Percentiles rank a stretch among this genome's conserved stretches.
Conservation (phyloP, 2,329 filamentous ascomycete genomes). For the Escovopsis weberi region DNA sequence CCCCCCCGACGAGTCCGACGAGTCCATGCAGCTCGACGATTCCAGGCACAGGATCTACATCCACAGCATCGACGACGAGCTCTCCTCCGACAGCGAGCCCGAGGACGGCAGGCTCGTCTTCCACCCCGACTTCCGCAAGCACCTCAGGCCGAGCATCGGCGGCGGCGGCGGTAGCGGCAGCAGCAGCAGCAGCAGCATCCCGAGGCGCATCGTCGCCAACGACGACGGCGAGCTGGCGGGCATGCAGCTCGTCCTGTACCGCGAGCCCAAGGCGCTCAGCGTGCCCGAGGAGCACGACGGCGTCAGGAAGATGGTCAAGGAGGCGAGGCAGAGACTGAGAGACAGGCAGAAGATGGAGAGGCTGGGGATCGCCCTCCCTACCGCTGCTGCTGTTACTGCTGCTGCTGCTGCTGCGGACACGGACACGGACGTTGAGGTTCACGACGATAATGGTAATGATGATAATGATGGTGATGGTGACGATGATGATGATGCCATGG, state of each 20-base stretch:
- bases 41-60: constrained; percentile 82
- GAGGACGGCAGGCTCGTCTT: constrained; percentile 55
- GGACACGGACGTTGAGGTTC: constrained; percentile 45
- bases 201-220: constrained; percentile 48
- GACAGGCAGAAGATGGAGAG: constrained; percentile 37
- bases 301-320: constrained; percentile 71
- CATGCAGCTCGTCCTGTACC: constrained; percentile 73
- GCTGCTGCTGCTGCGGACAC: constrained; percentile 1
- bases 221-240: constrained; percentile 39
- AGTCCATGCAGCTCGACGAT: constrained; percentile 75
- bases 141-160: constrained; percentile 33
- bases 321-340: constrained; percentile 55
- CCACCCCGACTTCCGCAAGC: constrained; percentile 73
- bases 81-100: constrained; percentile 37
- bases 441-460: constrained; percentile 9
- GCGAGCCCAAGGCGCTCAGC: constrained; percentile 59
- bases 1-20: constrained; percentile 21
- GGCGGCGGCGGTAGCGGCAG: no score
- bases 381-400: background rate
- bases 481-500: background rate
- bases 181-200: constrained; percentile 44
- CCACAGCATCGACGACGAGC: constrained; percentile 76
- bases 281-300: constrained; percentile 62
- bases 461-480: no score
- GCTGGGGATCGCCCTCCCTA: constrained; percentile 9